Base-by-base conservation (phyloP, 257 asterid genomes). In the Eustoma russellianum region DNA sequence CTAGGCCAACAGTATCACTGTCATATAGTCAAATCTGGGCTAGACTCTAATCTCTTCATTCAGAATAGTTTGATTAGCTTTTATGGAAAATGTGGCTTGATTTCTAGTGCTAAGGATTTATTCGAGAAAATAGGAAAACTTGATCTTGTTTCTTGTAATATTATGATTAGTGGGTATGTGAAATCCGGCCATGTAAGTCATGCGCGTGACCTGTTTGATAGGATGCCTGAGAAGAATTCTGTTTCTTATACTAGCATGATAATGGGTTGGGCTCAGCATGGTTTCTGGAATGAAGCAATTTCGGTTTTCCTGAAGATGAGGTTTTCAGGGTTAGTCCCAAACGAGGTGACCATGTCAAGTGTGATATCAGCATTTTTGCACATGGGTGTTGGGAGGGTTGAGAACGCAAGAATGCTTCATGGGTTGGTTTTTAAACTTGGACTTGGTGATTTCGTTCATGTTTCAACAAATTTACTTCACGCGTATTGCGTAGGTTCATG, bases 201-300 rank as follows among this genome's bases (percentile, higher is more conserved):
- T 14, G 96, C 96, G 1, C 57, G 60, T 34, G 70, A 74, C 19
- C 24, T 91, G 94, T 91, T 91, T 57, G 95, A 60, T 74, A 80
- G 64, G 80, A 91, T 87, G 98, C 74, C 87, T 38, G 67, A 30
- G 0, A 87, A 57, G 56, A 79, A 77, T 44, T 75, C 75, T 43
- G 87, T 80, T 17, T 80, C 98, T 5, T 87, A 78, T 53, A 87
- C 96, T 34, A 82, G 96, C 46, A 74, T 84, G 89, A 80, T 91
- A 55, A 75, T 78, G 84, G 98, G 89, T 28, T 69, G 84, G 65
- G 77, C 81, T 41, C 78, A 74, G 53, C 69, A 74, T 48, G 91
- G 72, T 52, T 70, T 52, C 35, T 79, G 75, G 52, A 52, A 24
- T 12, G 83, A 80, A 17, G 90, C 79, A 3, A 59, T 84, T 53